Evolutionary conservation across 2,329 filamentous ascomycete genomes (phyloP).

Genomic region (Penicillium sp.): DNA sequence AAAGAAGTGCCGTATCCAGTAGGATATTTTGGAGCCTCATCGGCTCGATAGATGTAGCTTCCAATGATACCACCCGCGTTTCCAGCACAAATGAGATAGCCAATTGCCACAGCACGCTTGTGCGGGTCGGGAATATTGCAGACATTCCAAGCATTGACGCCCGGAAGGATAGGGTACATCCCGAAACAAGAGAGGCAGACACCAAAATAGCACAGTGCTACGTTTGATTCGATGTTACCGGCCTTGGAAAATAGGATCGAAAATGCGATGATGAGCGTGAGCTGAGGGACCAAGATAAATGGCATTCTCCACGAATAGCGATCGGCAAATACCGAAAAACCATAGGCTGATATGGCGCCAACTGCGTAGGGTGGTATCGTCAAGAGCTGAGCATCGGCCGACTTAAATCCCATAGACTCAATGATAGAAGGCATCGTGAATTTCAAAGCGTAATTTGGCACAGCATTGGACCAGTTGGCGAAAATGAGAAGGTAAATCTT

Average conservation of each 20-base stretch:
- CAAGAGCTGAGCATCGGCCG: slow-evolving; percentile 31
- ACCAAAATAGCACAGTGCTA: slow-evolving; percentile 46
- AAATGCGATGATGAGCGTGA: slow-evolving; percentile 37
- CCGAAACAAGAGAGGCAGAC: slow-evolving; percentile 46
- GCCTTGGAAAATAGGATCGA: slow-evolving; percentile 39
- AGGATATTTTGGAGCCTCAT: slow-evolving; percentile 33
- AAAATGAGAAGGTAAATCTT: slow-evolving; percentile 48
- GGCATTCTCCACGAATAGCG: slow-evolving; percentile 41
- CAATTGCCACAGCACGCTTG: slow-evolving; percentile 46
- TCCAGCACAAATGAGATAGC: slow-evolving; percentile 42
- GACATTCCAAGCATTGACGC: slow-evolving; percentile 44
- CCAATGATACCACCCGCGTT: slow-evolving; percentile 40
- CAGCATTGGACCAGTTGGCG: slow-evolving; percentile 45
- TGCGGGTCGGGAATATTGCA: slow-evolving; percentile 40
- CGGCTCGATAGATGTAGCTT: slow-evolving; percentile 33
- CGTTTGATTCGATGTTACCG: slow-evolving; percentile 39
- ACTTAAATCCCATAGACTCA: slow-evolving; percentile 43
- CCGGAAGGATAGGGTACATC: slow-evolving; percentile 46
- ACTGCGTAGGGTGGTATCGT: slow-evolving; percentile 34
- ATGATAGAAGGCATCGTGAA: slow-evolving; percentile 43
- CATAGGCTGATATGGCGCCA: slow-evolving; percentile 29
- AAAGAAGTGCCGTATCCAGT: slow-evolving; percentile 36
- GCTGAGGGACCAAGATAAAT: slow-evolving; percentile 38
- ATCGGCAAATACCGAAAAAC: slow-evolving; percentile 39
- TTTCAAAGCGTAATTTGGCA: slow-evolving; percentile 36